Evolutionary conservation across 768 basidiomycete species (phyloP).

Genomic region (Dioszegia crocea): DNA sequence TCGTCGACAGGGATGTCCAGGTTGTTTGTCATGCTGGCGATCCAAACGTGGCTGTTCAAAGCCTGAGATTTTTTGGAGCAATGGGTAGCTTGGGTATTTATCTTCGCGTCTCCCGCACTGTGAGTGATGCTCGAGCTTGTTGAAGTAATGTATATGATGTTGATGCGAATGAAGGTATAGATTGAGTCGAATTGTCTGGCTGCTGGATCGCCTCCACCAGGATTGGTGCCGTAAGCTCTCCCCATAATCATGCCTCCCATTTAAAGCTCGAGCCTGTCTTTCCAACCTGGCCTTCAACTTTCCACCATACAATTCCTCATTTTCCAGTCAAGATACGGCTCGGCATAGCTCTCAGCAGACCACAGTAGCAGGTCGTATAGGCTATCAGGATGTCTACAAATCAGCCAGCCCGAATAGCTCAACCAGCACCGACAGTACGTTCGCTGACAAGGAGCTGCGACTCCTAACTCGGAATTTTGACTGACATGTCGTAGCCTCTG

Average conservation of each 20-base stretch:
- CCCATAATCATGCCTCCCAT: neutral
- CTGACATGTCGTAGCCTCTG: neutral
- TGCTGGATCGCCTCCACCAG: slow-evolving; percentile 4
- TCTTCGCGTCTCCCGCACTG: too few relatives aligned
- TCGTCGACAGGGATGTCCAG: slow-evolving; percentile 14
- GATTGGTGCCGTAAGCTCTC: too few relatives aligned
- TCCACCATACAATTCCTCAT: neutral
- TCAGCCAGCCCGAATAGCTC: neutral
- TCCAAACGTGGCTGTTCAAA: neutral
- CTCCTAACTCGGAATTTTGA: neutral
- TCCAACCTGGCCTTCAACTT: neutral
- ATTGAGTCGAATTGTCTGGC: slow-evolving; percentile 2
- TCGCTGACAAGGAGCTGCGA: neutral
- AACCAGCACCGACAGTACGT: neutral
- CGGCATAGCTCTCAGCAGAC: too few relatives aligned
- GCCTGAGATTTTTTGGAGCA: neutral
- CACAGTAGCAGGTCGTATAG: neutral
- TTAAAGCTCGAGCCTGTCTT: slow-evolving; percentile 7
- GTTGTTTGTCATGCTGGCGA: neutral
- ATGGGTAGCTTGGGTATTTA: too few relatives aligned
- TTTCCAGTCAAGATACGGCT: too few relatives aligned
- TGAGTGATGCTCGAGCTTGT: too few relatives aligned
- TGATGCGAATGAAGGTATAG: neutral
- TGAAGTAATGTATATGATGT: too few relatives aligned
- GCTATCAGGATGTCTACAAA: neutral